Conservation (phyloP, 495 filamentous ascomycete genomes). For the Parathielavia appendiculata region DNA sequence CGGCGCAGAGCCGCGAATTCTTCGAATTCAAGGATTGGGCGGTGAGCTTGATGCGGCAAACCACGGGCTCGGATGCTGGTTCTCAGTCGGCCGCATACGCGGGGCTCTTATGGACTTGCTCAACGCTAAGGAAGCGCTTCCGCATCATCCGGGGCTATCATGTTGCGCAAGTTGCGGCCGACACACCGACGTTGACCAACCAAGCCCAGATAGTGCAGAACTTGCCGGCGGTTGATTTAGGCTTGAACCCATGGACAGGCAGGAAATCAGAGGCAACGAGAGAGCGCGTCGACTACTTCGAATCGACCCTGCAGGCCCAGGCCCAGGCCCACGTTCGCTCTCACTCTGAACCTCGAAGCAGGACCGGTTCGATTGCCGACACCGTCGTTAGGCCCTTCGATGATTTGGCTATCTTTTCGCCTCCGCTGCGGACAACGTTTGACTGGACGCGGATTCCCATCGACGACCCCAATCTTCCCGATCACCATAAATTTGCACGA, state of each 20-base stretch:
- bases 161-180: slow-evolving; percentile 20
- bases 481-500: slow-evolving; percentile 61
- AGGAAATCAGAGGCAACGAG: slow-evolving; percentile 23
- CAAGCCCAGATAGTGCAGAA: slow-evolving; percentile 28
- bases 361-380: slow-evolving; percentile 17
- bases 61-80: slow-evolving; percentile 35
- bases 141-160: slow-evolving; percentile 54
- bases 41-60: slow-evolving; percentile 44
- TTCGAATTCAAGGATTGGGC: slow-evolving; percentile 60
- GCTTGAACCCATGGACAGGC: slow-evolving; percentile 24
- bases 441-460: slow-evolving; percentile 65
- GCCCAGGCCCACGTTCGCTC: slow-evolving; percentile 9
- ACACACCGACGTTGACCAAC: slow-evolving; percentile 34
- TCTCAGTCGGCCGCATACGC: slow-evolving; percentile 49
- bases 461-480: slow-evolving; percentile 49
- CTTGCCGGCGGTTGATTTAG: slow-evolving; percentile 24
- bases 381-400: slow-evolving; percentile 25
- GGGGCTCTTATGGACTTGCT: slow-evolving; percentile 58
- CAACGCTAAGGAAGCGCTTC: slow-evolving; percentile 56
- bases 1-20: slow-evolving; percentile 39
- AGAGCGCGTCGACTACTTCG: slow-evolving; percentile 39
- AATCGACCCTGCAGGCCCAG: slow-evolving; percentile 22
- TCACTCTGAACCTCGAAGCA: slow-evolving; percentile 26
- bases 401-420: slow-evolving; percentile 27
- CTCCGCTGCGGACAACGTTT: slow-evolving; percentile 42